Evolutionary conservation across 75 land plant genomes (phyloP).

Genomic region (Sequoiadendron giganteum): DNA sequence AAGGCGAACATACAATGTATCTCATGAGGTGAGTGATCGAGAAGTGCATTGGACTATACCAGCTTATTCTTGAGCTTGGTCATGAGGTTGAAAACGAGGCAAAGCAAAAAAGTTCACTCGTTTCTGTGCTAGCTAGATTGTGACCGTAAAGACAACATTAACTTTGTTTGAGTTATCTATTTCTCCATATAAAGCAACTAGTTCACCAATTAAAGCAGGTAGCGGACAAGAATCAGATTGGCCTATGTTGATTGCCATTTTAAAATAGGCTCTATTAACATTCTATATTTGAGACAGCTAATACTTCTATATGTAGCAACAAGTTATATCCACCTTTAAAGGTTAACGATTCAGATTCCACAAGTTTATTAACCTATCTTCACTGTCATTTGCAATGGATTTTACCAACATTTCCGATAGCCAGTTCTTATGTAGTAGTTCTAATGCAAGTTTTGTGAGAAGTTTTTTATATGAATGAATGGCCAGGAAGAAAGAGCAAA

Average conservation of each 20-base stretch:
- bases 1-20: not conserved
- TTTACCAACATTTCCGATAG: not conserved
- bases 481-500: not conserved
- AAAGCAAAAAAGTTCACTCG: not conserved
- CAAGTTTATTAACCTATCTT: not conserved
- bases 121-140: not conserved
- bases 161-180: not conserved
- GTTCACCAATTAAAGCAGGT: not conserved
- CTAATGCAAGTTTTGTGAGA: not conserved
- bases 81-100: not conserved
- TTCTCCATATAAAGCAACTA: not conserved
- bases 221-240: not conserved
- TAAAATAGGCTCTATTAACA: not conserved
- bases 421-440: not conserved
- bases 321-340: no score
- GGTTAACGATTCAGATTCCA: not conserved
- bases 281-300: not conserved
- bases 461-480: not conserved
- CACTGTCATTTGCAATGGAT: not conserved
- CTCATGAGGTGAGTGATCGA: not conserved
- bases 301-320: not conserved
- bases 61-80: not conserved
- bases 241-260: not conserved
- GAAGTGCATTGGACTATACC: not conserved
- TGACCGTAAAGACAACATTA: not conserved